Evolutionary conservation across 768 basidiomycete genomes (phyloP).

Genomic region (Mycena albidolilacea): DNA sequence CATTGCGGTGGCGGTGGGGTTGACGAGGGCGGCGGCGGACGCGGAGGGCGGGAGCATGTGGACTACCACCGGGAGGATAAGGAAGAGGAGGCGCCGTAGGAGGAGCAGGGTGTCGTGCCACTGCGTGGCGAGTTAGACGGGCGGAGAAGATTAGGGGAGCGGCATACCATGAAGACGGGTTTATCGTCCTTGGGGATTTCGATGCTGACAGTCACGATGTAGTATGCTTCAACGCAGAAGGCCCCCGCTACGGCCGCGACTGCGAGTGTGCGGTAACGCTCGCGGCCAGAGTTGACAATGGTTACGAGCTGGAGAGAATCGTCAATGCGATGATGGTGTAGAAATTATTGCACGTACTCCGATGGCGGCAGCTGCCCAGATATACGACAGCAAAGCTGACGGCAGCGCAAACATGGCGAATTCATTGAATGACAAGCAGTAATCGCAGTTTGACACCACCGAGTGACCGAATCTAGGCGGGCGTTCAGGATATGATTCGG

Average conservation of each 20-base stretch:
- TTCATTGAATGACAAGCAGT: conserved; percentile 74
- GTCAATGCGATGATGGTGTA: background rate
- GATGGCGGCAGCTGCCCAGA: conserved; percentile 68
- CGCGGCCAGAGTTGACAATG: conserved; percentile 54
- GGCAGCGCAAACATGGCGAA: conserved; percentile 73
- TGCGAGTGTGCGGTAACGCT: conserved; percentile 63
- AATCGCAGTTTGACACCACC: conserved; percentile 73
- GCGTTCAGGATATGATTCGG: background rate
- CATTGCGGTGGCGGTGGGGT: conserved; percentile 48
- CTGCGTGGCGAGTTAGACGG: conserved; percentile 51
- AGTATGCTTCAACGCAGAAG: conserved; percentile 63
- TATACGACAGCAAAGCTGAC: conserved; percentile 68
- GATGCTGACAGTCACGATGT: conserved; percentile 62
- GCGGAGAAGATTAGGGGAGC: background rate
- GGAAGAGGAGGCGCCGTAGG: conserved; percentile 70
- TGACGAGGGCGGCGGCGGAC: conserved; percentile 50
- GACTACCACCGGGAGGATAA: conserved; percentile 67
- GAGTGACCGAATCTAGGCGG: conserved; percentile 76
- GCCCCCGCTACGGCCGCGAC: conserved; percentile 57
- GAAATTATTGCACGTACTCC: conserved; percentile 52
- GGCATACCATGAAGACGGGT: conserved; percentile 56
- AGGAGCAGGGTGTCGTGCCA: conserved; percentile 76
- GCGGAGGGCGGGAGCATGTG: conserved; percentile 57
- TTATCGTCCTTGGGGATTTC: conserved; percentile 58
- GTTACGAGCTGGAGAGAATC: conserved; percentile 53